Evolutionary conservation across 177 flowering plant genomes (phyloP), one percentile per base, ranked within the genome.

Genomic region (Vitis hybrid): DNA sequence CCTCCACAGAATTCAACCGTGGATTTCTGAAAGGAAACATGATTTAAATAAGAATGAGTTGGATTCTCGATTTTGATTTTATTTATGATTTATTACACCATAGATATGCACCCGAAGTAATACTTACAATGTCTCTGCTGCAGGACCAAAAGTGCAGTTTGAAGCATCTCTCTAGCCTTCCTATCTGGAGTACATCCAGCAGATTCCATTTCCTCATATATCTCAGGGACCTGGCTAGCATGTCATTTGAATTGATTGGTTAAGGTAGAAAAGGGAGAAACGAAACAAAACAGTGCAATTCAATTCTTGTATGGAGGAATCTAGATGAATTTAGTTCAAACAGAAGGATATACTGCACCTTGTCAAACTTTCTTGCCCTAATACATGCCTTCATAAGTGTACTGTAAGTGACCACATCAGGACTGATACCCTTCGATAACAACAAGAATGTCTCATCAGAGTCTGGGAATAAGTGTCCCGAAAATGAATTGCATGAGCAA

Each of bases 321-420:
- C 56, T 35, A 5, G 46, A 35, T 35, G 46, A 35, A 35, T 35
- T 35, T 35, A 35, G 46, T 35, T 35, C 46, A 24, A 52, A 59
- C n/a, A 6, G 48, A 58, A 54, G 32, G 46, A 30, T 10, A 67
- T 32, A 52, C 18, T 73, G 60, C 60, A 92, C 98, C 94, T 86
- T 81, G 68, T 84, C 82, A 71, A 73, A 91, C 71, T 87, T 86
- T 80, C 72, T 85, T 62, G 92, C 90, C 75, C 92, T 85, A 66
- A 87, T 81, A 71, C 74, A 87, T 62, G 94, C 94, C 83, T 92
- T 92, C 96, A 89, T 91, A 5, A 91, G 85, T 0, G 98, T 89
- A 61, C 79, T 85, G 73, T 88, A 92, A 2, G 97, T 92, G 55
- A 92, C 83, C 60, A 92, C 85, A 75, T 92, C 97, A 64, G 95